phyloP scores from a whole-genome alignment of 2,329 filamentous ascomycete genomes.

The Cercospora citrullina region DNA sequence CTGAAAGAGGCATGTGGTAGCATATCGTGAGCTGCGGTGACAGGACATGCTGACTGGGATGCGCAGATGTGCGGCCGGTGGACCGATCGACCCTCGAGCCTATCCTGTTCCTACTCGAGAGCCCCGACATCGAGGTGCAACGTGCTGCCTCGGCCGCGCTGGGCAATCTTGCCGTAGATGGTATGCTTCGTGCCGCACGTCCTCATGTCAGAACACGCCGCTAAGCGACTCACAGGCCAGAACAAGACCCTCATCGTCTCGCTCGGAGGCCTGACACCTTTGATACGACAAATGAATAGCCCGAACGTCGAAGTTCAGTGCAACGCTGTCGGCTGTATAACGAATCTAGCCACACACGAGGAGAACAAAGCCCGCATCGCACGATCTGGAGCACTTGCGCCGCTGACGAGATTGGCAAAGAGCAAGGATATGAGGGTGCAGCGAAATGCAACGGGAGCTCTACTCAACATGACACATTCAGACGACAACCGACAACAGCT shows the following conservation, averaged over 20 bases:
- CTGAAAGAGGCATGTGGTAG: conserved; percentile 75
- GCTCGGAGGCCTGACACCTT: conserved; percentile 81
- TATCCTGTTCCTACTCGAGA: conserved; percentile 92
- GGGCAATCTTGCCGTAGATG: conserved; percentile 94
- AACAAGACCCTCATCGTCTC: conserved; percentile 97
- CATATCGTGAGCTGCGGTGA: background rate
- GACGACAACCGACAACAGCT: conserved; percentile 98
- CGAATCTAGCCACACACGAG: conserved; percentile 95
- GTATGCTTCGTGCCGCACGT: conserved; percentile 74
- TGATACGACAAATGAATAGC: conserved; percentile 98
- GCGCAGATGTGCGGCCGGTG: conserved; percentile 88
- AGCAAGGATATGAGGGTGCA: conserved; percentile 99
- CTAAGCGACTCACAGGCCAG: conserved; percentile 72
- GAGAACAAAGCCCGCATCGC: conserved; percentile 99
- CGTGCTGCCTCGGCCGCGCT: conserved; percentile 92
- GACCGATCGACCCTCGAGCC: conserved; percentile 93
- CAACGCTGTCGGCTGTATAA: conserved; percentile 98
- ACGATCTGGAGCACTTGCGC: conserved; percentile 85
- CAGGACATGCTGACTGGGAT: conserved; percentile 19
- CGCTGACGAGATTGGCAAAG: conserved; percentile 87
- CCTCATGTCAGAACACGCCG: conserved; percentile 77
- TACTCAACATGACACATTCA: conserved; percentile 99
- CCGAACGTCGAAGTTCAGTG: conserved; percentile 98
- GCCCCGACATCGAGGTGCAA: conserved; percentile 94
- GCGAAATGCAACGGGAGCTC: conserved; percentile 90